These are phyloP conservation scores for Clavaria fumosa DNA, from an alignment of 768 basidiomycete genomes.

Conservation along the genomic window DNA sequence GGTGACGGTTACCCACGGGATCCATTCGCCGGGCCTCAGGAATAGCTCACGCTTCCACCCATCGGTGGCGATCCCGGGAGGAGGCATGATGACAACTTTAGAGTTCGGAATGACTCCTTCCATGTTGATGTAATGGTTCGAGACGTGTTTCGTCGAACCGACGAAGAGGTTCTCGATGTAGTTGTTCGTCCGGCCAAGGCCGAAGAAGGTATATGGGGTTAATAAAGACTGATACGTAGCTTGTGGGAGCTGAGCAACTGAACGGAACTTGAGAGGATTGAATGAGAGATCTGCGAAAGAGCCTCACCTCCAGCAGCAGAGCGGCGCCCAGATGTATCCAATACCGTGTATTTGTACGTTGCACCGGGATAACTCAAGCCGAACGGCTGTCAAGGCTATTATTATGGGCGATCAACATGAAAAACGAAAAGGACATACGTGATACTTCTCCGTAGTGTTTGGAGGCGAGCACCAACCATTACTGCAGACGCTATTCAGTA, in stretches of 20 bases:
- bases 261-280: conserved; percentile 4
- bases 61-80: conserved; percentile 27
- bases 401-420: background rate
- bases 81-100: conserved; percentile 86
- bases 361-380: conserved; percentile 92
- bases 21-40: conserved; percentile 90
- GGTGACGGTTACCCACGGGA: conserved; percentile 90
- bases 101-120: conserved; percentile 98
- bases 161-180: conserved; percentile 99
- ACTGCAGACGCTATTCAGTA: conserved; percentile 85
- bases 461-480: conserved; percentile 59
- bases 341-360: conserved; percentile 91
- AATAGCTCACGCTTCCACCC: conserved; percentile 84
- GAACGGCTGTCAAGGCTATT: conserved; percentile 44
- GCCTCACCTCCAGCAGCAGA: conserved; percentile 73
- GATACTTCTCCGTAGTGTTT: conserved; percentile 50
- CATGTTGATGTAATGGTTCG: conserved; percentile 74
- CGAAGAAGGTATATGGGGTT: conserved; percentile 91
- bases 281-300: conserved; percentile 1
- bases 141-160: conserved; percentile 66
- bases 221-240: conserved; percentile 83
- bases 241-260: conserved; percentile 86
- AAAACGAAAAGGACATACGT: conserved; percentile 41
- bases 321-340: conserved; percentile 78
- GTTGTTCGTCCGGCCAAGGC: conserved; percentile 94